Conservation (phyloP, 1,284 basidiomycete species). For the Apiotrichum mycotoxinovorans region DNA sequence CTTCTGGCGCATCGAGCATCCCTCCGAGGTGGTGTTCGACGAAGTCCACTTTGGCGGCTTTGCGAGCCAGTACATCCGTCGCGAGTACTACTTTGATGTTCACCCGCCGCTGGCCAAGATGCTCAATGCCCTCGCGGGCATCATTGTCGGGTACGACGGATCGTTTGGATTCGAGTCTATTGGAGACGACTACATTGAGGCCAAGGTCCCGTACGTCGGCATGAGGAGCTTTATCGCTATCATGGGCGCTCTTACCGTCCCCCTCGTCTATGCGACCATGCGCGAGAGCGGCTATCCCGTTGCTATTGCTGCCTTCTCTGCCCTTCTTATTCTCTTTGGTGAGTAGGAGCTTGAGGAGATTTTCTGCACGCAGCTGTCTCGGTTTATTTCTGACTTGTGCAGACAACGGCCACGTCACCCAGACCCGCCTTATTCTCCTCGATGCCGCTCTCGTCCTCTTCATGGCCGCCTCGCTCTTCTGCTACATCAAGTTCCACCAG, state of each 20-base stretch:
- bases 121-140: constrained; percentile 85
- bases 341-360: constrained; percentile 27
- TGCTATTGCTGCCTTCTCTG: constrained; percentile 81
- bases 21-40: constrained; percentile 93
- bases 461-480: constrained; percentile 87
- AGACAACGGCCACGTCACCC: constrained; percentile 96
- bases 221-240: constrained; percentile 89
- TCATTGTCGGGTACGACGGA: constrained; percentile 95
- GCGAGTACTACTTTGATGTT: constrained; percentile 98
- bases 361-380: neutral
- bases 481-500: constrained; percentile 95
- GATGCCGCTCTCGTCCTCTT: constrained; percentile 95
- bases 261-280: constrained; percentile 94
- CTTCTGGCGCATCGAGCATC: constrained; percentile 90
- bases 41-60: constrained; percentile 93
- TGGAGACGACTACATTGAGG: constrained; percentile 73
- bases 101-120: constrained; percentile 96
- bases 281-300: constrained; percentile 94
- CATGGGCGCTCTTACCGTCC: constrained; percentile 81
- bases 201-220: constrained; percentile 84
- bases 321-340: constrained; percentile 82
- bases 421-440: constrained; percentile 91
- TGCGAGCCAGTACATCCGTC: constrained; percentile 80
- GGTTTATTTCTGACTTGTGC: constrained; percentile 9
- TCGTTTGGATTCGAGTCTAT: constrained; percentile 92